Evolutionary conservation across 2,329 filamentous ascomycete genomes (phyloP), one percentile per base, ranked within the genome.

Genomic region (Neurospora sp.): DNA sequence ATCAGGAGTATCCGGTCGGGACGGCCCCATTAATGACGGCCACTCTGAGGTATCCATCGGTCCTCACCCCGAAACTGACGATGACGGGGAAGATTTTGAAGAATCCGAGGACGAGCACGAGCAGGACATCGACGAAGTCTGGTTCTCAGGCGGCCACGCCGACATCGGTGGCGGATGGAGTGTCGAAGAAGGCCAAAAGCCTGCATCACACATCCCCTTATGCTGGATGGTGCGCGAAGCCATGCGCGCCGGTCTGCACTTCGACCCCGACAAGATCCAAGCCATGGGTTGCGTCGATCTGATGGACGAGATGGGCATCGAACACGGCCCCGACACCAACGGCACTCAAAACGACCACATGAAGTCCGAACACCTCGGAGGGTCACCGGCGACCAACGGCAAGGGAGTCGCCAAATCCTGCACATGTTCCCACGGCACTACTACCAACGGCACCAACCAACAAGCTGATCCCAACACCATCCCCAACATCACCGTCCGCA

Each of bases 91-190:
- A n/a, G 81, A 82, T 0, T 81, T 83, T 0, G 66, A 68, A 6
- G 81, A 82, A 8, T 82, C 81, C 0, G 81, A 84, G 8, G 82
- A 85, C 28, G 82, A 83, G 2, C 80, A 78, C 0, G 82, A 84
- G 1, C 91, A 94, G 75, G 91, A 95, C 73, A 90, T 95, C 66
- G 86, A 92, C 71, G 92, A 96, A 75, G 86, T 95, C 0, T 92
- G 90, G 90, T 96, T 96, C 75, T 84, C 91, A 0, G 92, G 92
- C 8, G 89, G 89, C 11, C 92, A 96, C 72, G 92, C 88, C 1
- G 92, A 95, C 72, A 88, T 94, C 38, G 92, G 92, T 1, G 92
- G 92, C 10, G 92, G 92, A 0, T 93, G 91, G 91, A 86, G 87
- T 67, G 80, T 85, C 4, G 80, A 87, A 0, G 78, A 82, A 0